Base-by-base conservation (phyloP, 768 basidiomycete genomes). In the Psilocybe cubensis region DNA sequence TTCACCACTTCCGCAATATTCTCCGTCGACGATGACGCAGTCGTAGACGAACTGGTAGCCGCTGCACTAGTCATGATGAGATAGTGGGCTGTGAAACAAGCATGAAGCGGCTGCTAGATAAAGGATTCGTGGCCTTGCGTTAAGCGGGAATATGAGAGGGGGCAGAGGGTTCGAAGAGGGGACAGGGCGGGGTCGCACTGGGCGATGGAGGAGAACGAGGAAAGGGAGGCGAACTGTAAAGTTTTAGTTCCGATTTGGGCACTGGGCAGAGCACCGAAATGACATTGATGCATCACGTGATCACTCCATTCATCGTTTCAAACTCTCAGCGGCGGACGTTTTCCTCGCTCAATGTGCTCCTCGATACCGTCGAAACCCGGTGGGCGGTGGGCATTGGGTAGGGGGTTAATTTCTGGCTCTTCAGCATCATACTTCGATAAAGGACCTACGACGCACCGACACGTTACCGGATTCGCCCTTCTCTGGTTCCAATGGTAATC, bases 161-260 rank as follows among this genome's bases (percentile, higher is more conserved):
- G 29, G 27, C 24, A 28, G 40, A 25, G 44, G 33, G 20, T 9
- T 52, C 21, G 11, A 49, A 43, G 27, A 14, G 28, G 21, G 38
- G 28, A 18, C 9, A 44, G 35, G 40, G 33, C 45, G 35, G 38
- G 44, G 45, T 28, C 23, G 57, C 29, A 20, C 41, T 38, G 50
- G 27, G 23, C 28, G 46, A 12, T 48, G 6, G n/a, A 48, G 46
- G 46, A 17, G 46, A 28, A 48, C 17, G 46, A 48, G 28, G 28
- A 44, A 33, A 48, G 57, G 46, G 56, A 54, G 63, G 63, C 58
- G 54, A 59, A 61, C 59, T 63, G 59, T 53, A 60, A 61, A 58
- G 40, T 48, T 56, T 54, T 61, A 61, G 54, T 59, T 64, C 58
- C 59, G 57, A 56, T 54, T 58, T 27, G 43, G 52, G 57, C 28